Base-by-base conservation (phyloP, 495 filamentous ascomycete species). In the Hypoxylon crocopeplum region DNA sequence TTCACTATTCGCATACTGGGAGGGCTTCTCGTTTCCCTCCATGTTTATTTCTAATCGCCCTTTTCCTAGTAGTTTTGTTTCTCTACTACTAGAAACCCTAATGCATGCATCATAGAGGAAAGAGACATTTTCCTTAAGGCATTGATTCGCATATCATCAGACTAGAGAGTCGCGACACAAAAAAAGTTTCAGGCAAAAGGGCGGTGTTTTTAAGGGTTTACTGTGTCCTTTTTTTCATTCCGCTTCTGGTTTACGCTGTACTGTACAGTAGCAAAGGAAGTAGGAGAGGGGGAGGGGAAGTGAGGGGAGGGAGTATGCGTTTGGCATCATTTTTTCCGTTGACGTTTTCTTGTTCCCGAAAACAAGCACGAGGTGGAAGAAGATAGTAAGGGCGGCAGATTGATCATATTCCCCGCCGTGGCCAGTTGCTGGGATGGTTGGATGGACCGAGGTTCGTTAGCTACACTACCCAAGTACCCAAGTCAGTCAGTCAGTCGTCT, bases 81-180 rank as follows among this genome's bases (percentile, higher is more conserved):
- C n/a, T n/a, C n/a, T n/a, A n/a, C 58, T 40, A 27, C 38, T 42
- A 44, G 33, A 39, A 20, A 16, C 39, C 10, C 15, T 62, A 62
- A 62, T 62, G 59, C 59, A 62, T 62, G n/a, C n/a, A n/a, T 24
- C 51, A 17, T 56, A 39, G 41, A 56, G 52, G 58, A 50, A 39
- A 49, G 52, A 56, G 8, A 17, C n/a, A 38, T 8, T 38, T 19
- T 19, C 15, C 10, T 10, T 19, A 17, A 4, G 15, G n/a, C 34
- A 38, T 38, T 38, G 11, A 10, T n/a, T n/a, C 34, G 10, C 17
- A 2, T 17, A 5, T 4, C 3, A 16, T 10, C 17, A 38, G 34
- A 38, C 3, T 17, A 5, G 17, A 38, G 17, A 19, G n/a, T 17
- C 15, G 34, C 34, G 15, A 38, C 34, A 16, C n/a, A n/a, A n/a